Evolutionary conservation across 192 early-diverging fungal species (phyloP).

Genomic region (Mortierella claussenii): DNA sequence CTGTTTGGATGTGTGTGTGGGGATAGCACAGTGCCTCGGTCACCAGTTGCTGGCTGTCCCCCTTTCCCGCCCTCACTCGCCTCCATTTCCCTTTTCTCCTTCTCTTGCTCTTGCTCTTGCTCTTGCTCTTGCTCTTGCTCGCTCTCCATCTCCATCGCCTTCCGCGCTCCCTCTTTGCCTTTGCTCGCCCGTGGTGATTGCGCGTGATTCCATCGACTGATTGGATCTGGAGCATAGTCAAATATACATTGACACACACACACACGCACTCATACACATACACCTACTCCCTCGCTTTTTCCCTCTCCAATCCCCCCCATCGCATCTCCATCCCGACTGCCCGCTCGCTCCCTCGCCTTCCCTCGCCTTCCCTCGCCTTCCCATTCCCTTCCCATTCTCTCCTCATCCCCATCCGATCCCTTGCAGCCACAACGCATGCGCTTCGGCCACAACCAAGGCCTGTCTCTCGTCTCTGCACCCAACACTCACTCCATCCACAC

Average conservation of each 20-base stretch:
- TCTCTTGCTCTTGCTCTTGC: background rate
- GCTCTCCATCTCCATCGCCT: background rate
- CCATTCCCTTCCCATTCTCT: background rate
- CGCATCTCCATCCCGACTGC: background rate
- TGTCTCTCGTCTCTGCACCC: background rate
- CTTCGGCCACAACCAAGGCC: too few relatives aligned
- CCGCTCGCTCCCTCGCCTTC: background rate
- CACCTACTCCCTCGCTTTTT: too few relatives aligned
- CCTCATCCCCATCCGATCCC: background rate
- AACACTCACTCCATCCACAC: background rate
- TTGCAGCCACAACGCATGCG: background rate
- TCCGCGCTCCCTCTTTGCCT: background rate
- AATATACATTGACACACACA: background rate
- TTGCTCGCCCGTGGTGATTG: background rate
- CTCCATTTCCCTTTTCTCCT: background rate
- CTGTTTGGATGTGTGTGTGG: too few relatives aligned
- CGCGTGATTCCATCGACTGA: too few relatives aligned
- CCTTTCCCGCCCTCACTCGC: too few relatives aligned
- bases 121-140: background rate
- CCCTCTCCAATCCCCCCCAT: background rate
- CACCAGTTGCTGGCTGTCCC: too few relatives aligned
- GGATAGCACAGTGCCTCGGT: too few relatives aligned
- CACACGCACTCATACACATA: too few relatives aligned
- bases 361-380: too few relatives aligned
- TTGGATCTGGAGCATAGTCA: too few relatives aligned